phyloP scores from a whole-genome alignment of 2,329 filamentous ascomycete genomes.

The Tolypocladium amazonense region DNA sequence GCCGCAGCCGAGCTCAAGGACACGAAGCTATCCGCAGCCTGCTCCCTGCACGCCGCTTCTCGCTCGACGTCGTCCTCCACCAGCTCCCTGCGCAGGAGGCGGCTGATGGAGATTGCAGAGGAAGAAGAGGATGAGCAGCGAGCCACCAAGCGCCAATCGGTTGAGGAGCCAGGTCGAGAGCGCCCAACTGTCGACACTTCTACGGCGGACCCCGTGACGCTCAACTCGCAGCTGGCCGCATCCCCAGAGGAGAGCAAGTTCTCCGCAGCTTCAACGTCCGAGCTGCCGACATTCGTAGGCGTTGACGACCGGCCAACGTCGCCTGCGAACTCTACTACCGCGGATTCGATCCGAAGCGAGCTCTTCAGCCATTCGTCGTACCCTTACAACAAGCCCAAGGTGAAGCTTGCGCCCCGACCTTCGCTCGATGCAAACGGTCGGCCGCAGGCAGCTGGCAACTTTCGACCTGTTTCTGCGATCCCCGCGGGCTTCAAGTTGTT shows the following conservation, averaged over 20 bases:
- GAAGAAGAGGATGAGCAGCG: constrained; percentile 67
- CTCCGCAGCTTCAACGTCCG: constrained; percentile 30
- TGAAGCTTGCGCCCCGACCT: constrained; percentile 81
- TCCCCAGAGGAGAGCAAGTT: constrained; percentile 41
- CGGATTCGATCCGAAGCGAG: constrained; percentile 37
- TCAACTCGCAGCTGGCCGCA: constrained; percentile 41
- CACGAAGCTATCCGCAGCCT: constrained; percentile 75
- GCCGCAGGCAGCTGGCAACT: constrained; percentile 50
- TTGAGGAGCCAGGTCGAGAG: constrained; percentile 30
- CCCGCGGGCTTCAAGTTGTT: constrained; percentile 70
- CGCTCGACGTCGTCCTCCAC: constrained; percentile 78
- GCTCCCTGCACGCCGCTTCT: constrained; percentile 79
- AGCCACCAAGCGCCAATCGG: constrained; percentile 48
- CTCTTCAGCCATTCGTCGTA: constrained; percentile 38
- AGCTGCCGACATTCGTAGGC: constrained; percentile 43
- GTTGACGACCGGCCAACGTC: constrained; percentile 32
- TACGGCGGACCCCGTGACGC: constrained; percentile 27
- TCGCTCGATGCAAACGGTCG: constrained; percentile 55
- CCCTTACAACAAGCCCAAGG: constrained; percentile 58
- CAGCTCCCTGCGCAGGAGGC: constrained; percentile 65
- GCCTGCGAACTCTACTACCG: constrained; percentile 32
- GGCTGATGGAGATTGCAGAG: constrained; percentile 88
- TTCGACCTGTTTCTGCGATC: constrained; percentile 66
- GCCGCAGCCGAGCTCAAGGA: constrained; percentile 73
- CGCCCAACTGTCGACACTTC: constrained; percentile 11